Evolutionary conservation across 208 protist species (phyloP).

Genomic region (Leishmania tropica): DNA sequence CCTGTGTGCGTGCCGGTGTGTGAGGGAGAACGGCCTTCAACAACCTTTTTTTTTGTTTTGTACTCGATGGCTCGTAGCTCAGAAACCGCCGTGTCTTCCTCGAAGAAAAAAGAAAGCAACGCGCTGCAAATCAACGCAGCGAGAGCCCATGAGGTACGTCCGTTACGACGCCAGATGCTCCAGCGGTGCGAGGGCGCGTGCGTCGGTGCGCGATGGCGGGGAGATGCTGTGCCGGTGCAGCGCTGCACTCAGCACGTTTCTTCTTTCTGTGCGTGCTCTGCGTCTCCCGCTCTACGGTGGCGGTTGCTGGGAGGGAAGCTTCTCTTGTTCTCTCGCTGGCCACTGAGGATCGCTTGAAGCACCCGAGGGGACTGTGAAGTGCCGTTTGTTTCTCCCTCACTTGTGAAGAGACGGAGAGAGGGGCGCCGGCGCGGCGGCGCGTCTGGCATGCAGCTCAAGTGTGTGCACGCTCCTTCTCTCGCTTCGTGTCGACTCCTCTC

Average conservation of each 20-base stretch:
- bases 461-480: neutral
- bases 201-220: neutral
- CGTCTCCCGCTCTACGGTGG: neutral
- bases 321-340: neutral
- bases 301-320: neutral
- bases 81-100: neutral
- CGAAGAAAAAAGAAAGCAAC: neutral
- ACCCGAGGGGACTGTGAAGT: neutral
- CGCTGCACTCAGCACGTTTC: neutral
- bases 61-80: neutral
- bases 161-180: neutral
- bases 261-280: constrained; percentile 4
- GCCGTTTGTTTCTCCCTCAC: neutral
- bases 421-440: neutral
- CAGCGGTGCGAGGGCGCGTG: neutral
- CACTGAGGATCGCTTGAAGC: neutral
- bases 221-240: neutral
- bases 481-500: neutral
- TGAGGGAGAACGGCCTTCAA: neutral
- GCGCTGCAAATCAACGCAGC: neutral
- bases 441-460: neutral
- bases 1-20: neutral
- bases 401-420: neutral
- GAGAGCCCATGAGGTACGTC: neutral
- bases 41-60: neutral